Base-by-base conservation (phyloP, 2,329 filamentous ascomycete genomes). In the Sclerotinia sclerotiorum region DNA sequence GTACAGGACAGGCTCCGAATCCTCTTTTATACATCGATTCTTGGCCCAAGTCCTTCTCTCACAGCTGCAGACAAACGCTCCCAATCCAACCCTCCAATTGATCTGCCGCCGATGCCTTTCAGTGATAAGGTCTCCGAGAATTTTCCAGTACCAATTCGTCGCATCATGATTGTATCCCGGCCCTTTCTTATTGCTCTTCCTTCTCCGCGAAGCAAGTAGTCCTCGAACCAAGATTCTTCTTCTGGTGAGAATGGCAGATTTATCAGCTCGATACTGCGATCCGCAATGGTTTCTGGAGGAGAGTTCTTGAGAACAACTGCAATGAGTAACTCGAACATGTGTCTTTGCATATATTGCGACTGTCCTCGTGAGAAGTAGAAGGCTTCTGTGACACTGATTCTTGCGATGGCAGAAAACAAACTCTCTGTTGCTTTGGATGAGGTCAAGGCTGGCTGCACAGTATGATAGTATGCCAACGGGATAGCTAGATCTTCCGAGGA, bases 401-500 rank as follows among this genome's bases (percentile, higher is more conserved):
- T 82, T 1, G 88, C 85, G 60, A 95, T 83, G 10, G 90, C 88
- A 54, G 85, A 84, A 73, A 93, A 93, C 46, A 94, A 87, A 10
- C 88, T 82, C 69, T 86, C 83, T 13, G 92, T 82, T 0, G 90
- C 87, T 39, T 83, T 81, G 1, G 85, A 81, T 0, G 84, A 86
- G 72, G 86, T 86, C n/a, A 97, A 81, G 27, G 90, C 86, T 2
- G 93, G 92, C 72, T 88, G 88, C 0, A 90, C 88, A 17, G 89
- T 87, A 72, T 93, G 85, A 79, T 91, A 95, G 79, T 95, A 96
- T 15, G 91, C 89, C 39, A 95, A 83, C 0, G 91, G 85, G 2
- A 94, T 83, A 35, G 81, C 84, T 74, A 87, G 85, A 76, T 92
- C 88, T 68, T 83, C 81, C 60, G 84, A 80, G 49, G 87, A 83